Evolutionary conservation across 768 basidiomycete genomes (phyloP).

Genomic region (Krasilnikovozyma curviuscula): DNA sequence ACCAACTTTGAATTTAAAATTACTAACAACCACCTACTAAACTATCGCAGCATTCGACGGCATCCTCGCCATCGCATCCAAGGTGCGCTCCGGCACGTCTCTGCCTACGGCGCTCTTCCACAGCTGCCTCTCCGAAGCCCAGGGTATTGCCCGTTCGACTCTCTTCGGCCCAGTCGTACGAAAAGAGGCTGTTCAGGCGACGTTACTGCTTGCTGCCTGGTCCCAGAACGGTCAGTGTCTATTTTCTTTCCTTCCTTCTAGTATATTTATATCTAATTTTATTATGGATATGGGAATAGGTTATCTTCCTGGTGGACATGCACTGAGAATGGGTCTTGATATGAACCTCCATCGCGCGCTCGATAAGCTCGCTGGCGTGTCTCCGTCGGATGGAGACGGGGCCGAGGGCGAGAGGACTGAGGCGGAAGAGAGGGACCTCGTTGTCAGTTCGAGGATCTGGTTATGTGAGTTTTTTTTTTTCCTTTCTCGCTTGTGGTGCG

Average conservation of each 20-base stretch:
- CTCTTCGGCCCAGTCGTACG: constrained; percentile 82
- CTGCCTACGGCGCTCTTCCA: constrained; percentile 70
- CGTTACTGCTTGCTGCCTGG: constrained; percentile 82
- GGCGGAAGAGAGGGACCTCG: constrained; percentile 63
- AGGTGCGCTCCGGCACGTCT: constrained; percentile 61
- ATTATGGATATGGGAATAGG: too few species aligned
- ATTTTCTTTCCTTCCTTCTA: too few species aligned
- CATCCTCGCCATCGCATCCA: constrained; percentile 75
- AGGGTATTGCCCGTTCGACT: constrained; percentile 81
- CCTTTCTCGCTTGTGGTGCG: constrained; percentile 4
- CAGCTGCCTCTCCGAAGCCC: constrained; percentile 80
- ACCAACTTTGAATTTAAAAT: not conserved
- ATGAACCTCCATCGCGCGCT: constrained; percentile 80
- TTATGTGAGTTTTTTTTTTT: constrained; percentile 1
- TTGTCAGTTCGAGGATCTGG: constrained; percentile 7
- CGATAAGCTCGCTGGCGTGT: constrained; percentile 63
- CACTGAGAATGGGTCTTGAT: constrained; percentile 88
- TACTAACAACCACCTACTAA: not conserved
- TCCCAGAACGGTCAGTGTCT: constrained; percentile 86
- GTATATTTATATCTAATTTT: too few species aligned
- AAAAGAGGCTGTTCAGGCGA: constrained; percentile 89
- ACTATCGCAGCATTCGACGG: constrained; percentile 5
- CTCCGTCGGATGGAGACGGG: constrained; percentile 22
- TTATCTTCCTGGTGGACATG: constrained; percentile 87
- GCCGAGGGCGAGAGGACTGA: constrained; percentile 36